A percentile compares a stretch with the other conserved stretches of the same genome.
Evolutionary conservation across 768 basidiomycete genomes (phyloP).

Genomic region (Termitomyces heimii): DNA sequence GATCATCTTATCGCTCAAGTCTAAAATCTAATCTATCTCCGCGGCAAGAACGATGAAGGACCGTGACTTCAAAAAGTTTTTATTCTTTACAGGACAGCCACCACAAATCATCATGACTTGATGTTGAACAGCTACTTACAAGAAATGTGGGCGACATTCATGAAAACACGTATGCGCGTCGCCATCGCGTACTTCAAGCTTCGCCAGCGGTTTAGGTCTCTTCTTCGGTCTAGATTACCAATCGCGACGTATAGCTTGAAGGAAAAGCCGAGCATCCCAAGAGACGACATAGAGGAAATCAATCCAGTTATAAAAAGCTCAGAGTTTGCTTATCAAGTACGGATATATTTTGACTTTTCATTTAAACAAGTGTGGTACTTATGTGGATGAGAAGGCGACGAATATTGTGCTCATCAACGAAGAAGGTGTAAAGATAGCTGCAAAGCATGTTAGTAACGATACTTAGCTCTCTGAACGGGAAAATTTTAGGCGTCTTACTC

Average conservation of each 20-base stretch:
- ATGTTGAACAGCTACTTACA: neutral
- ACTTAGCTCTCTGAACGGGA: conserved; percentile 1
- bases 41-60: neutral
- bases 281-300: conserved; percentile 15
- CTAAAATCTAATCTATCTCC: conserved; percentile 4
- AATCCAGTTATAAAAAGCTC: conserved; percentile 62
- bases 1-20: neutral
- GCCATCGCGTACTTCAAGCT: neutral
- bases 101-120: neutral
- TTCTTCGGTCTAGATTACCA: neutral
- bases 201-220: neutral
- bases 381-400: conserved; percentile 38
- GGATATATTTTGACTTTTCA: conserved; percentile 9
- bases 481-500: neutral
- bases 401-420: conserved; percentile 55
- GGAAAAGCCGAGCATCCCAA: conserved; percentile 23
- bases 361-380: neutral
- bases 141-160: neutral
- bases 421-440: conserved; percentile 56
- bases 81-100: neutral
- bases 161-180: neutral
- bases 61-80: neutral
- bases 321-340: conserved; percentile 51
- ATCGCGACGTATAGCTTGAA: neutral
- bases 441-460: conserved; percentile 48